Conservation (phyloP, 805 yeast species). For the Starmera pachycereana region DNA sequence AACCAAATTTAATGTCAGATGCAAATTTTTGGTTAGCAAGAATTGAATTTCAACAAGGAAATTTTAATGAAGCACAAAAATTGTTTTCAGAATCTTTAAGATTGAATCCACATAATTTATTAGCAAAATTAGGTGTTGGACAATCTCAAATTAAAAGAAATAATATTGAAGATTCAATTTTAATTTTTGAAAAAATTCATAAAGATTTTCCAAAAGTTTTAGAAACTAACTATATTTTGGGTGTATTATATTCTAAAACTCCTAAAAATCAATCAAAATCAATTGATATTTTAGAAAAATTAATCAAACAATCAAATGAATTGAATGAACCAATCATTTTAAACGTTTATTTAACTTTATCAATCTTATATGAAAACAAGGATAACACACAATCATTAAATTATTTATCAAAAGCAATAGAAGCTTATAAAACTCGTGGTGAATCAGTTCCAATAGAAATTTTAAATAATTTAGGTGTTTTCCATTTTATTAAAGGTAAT, state of each 20-base stretch:
- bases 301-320: constrained; percentile 51
- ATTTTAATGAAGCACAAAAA: constrained; percentile 61
- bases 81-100: constrained; percentile 64
- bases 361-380: constrained; percentile 58
- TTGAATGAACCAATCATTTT: constrained; percentile 47
- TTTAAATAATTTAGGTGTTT: constrained; percentile 77
- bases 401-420: constrained; percentile 51
- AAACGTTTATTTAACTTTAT: constrained; percentile 58
- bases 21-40: constrained; percentile 83
- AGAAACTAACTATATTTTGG: constrained; percentile 70
- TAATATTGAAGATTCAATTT: constrained; percentile 70
- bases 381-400: constrained; percentile 61
- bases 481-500: constrained; percentile 58
- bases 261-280: constrained; percentile 36
- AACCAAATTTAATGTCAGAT: constrained; percentile 41
- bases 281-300: constrained; percentile 55
- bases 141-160: constrained; percentile 73
- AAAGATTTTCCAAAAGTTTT: constrained; percentile 56
- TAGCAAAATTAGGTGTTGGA: constrained; percentile 76
- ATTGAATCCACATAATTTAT: constrained; percentile 49
- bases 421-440: constrained; percentile 27
- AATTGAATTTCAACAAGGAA: constrained; percentile 48
- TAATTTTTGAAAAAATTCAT: constrained; percentile 70
- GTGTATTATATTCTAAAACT: constrained; percentile 49
- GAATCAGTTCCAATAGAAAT: constrained; percentile 42